Evolutionary conservation across 148 eudicot genomes (phyloP).

Genomic region (Rhododendron henanense): DNA sequence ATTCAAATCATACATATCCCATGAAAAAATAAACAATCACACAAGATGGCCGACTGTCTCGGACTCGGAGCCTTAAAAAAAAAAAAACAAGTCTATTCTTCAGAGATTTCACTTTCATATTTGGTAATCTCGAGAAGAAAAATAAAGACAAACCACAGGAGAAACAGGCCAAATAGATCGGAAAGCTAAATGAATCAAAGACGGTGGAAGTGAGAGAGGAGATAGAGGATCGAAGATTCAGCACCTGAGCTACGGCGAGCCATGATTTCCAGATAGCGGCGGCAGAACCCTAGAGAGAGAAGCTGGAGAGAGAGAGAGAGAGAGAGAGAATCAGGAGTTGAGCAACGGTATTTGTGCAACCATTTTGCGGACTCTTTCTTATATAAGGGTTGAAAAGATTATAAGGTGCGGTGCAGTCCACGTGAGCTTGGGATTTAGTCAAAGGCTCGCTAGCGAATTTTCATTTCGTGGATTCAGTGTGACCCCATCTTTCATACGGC

Average conservation of each 20-base stretch:
- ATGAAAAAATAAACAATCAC: not conserved
- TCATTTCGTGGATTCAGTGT: no score
- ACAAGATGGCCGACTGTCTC: not conserved
- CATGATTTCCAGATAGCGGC: slow-evolving; percentile 30
- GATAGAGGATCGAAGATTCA: slow-evolving; percentile 6
- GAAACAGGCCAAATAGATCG: not conserved
- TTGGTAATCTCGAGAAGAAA: not conserved
- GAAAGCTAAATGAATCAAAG: not conserved
- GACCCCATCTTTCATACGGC: no score
- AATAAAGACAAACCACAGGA: not conserved
- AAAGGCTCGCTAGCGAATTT: no score
- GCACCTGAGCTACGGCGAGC: slow-evolving; percentile 74
- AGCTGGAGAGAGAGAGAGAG: not conserved
- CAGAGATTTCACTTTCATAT: not conserved
- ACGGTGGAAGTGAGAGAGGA: not conserved
- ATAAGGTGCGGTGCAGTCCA: no score
- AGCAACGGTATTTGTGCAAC: not conserved
- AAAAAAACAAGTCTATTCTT: not conserved
- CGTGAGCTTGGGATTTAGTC: no score
- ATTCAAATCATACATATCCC: not conserved
- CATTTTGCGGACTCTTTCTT: not conserved
- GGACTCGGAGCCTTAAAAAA: not conserved
- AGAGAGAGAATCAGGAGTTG: not conserved
- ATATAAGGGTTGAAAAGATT: not conserved
- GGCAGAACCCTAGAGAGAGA: slow-evolving; percentile 12